These are phyloP conservation scores for Arthrobotrys conoides DNA, from an alignment of 2,329 filamentous ascomycete genomes.

Conservation along the genomic window DNA sequence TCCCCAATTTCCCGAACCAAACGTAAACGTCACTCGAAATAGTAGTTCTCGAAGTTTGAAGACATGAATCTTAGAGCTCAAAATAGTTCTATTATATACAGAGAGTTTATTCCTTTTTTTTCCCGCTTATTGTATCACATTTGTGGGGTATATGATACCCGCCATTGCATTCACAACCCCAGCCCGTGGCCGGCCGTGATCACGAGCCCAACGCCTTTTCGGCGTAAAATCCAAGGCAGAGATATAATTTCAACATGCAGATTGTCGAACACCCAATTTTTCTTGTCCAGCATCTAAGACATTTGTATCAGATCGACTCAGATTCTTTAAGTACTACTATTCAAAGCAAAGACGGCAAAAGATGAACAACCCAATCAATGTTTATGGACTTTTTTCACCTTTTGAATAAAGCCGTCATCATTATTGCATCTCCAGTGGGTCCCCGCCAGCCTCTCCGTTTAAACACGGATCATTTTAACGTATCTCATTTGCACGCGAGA, in stretches of 20 bases:
- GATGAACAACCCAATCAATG: slow-evolving; percentile 12
- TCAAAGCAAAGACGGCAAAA: background rate
- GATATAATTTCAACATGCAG: slow-evolving; percentile 32
- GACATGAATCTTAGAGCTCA: background rate
- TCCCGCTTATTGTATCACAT: slow-evolving; percentile 11
- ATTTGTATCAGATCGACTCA: slow-evolving; percentile 46
- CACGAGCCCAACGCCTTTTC: slow-evolving; percentile 37
- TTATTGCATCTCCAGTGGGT: slow-evolving; percentile 42
- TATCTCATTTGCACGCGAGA: slow-evolving; percentile 9
- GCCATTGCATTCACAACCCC: too few relatives aligned
- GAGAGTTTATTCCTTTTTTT: background rate
- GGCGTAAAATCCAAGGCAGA: slow-evolving; percentile 38
- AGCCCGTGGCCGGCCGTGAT: slow-evolving; percentile 37
- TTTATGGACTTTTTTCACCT: background rate
- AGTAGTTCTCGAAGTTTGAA: slow-evolving; percentile 16
- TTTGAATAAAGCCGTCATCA: background rate
- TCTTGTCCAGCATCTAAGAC: slow-evolving; percentile 34
- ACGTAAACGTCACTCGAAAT: slow-evolving; percentile 25
- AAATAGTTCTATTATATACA: slow-evolving; percentile 19
- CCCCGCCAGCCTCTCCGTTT: slow-evolving; percentile 46
- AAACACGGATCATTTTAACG: slow-evolving; percentile 20
- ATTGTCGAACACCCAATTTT: slow-evolving; percentile 29
- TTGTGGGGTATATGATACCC: slow-evolving; percentile 36
- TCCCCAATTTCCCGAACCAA: slow-evolving; percentile 29
- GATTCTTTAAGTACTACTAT: slow-evolving; percentile 31